Conservation (phyloP, 192 early-diverging fungal genomes). For the Coemansia asiatica region DNA sequence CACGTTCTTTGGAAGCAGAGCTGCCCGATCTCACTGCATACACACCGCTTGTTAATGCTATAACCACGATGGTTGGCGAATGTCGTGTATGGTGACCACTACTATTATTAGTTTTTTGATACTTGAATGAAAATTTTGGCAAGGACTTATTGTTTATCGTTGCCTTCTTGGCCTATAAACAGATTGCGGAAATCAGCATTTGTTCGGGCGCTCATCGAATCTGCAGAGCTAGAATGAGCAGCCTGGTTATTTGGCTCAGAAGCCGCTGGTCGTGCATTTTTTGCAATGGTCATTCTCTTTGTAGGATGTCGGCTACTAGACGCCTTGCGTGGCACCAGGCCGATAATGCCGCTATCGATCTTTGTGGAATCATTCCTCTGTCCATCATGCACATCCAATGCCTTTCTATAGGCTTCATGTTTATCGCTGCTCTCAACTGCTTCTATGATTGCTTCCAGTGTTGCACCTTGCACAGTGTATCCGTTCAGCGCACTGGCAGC, state of each 20-base stretch:
- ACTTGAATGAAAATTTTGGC: too few relatives aligned
- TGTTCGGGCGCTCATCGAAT: neutral
- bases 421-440: neutral
- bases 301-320: conserved; percentile 21
- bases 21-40: conserved; percentile 10
- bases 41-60: conserved; percentile 8
- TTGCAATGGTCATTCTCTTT: conserved; percentile 18
- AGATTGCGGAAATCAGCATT: conserved; percentile 44
- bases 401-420: neutral
- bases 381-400: neutral
- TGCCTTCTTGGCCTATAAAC: conserved; percentile 1
- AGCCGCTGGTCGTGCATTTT: neutral
- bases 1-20: conserved; percentile 1
- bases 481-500: conserved; percentile 22
- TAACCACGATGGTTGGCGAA: conserved; percentile 19
- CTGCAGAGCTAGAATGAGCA: neutral
- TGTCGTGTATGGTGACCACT: conserved; percentile 24
- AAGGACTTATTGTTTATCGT: too few relatives aligned
- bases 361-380: too few relatives aligned
- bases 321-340: conserved; percentile 25
- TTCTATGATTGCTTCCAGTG: neutral
- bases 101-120: conserved; percentile 44
- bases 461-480: conserved; percentile 14
- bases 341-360: neutral
- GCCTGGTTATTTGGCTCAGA: neutral